Base-by-base conservation (phyloP, 2,329 filamentous ascomycete genomes). In the Ophiostoma sp. region DNA sequence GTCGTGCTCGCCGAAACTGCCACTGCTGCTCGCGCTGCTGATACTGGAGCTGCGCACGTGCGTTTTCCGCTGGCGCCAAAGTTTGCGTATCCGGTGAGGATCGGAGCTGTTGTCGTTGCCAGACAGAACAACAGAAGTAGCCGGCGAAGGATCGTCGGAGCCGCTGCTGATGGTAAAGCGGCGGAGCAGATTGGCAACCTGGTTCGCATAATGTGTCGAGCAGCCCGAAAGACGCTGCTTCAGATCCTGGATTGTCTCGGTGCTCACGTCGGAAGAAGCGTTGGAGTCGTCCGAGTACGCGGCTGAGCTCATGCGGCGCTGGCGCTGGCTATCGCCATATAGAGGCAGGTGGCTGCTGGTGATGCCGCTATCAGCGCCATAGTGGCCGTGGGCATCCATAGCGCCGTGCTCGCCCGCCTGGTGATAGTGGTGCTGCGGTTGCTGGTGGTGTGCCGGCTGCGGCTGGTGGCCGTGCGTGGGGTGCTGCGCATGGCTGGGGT, bases 151-250 rank as follows among this genome's bases (percentile, higher is more conserved):
- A 8, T 68, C 69, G 66, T 73, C 71, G 9, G 74, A 74, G 1
- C 67, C 71, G 58, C 68, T 72, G 45, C 72, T 72, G 44, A 75
- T 75, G 18, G 72, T 73, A 14, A 72, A 75, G 11, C 73, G 67
- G 63, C 71, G 70, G 69, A 76, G 67, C 5, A 74, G 72, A 11
- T 71, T 69, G 16, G 70, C 73, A 52, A 74, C 72, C 52, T 75
- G 74, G 40, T 71, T 73, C 58, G 72, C 75, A 65, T 72, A 76
- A 64, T 73, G 71, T 5, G 70, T 74, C 41, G 76, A 75, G 67
- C 74, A 74, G 40, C 75, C 76, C 9, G 77, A 79, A 6, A 78
- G 73, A 44, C 79, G 76, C 36, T 76, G 72, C 67, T 76, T 77
- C 14, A 81, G 74, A 8, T 76, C 76, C 12, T 73, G 71, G 44